Base-by-base conservation (phyloP, 345 rosid species). In the Salix udensis region DNA sequence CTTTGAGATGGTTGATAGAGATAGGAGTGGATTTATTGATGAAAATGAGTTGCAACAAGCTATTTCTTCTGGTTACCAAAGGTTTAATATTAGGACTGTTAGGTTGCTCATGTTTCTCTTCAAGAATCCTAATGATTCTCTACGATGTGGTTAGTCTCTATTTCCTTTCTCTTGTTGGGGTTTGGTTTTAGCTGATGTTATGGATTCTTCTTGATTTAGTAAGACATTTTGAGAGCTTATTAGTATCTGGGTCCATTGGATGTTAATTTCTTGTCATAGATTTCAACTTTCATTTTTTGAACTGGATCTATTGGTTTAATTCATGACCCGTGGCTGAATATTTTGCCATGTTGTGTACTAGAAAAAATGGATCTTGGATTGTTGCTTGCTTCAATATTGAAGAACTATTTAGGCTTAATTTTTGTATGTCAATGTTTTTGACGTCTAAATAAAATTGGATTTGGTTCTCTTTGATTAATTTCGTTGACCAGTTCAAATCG, bases 11-110 rank as follows among this genome's bases (percentile, higher is more conserved):
- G 94, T 83, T 14, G 96, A 90, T 50, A 85, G 89, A 70, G 85
- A 91, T 50, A 42, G 94, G 69, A 88, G 86, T 72, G 93, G 94
- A 34, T 93, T 68, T 62, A 86, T 91, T 28, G 89, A 93, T 36
- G 97, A 90, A 76, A 77, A 79, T 13, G 90, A 91, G 85, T 82
- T 93, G 81, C 89, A 81, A 34, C 83, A 78, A 42, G 93, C 94
- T 66, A 85, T 91, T 5, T 85, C 87, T 58, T 85, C 88, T 62
- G 90, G 85, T 0, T 86, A 88, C 66, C 86, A 82, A 26, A 72
- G 86, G 72, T 86, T 93, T 81, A 58, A 82, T 67, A 39, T 82
- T 31, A 76, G 88, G 69, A 93, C 94, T 67, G 80, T 89, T 61
- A 80, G 88, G 68, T 78, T 91, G 82, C 90, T 89, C 62, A 76